phyloP scores from a whole-genome alignment of 1,139 yeast genomes.

The Hemisphaericaspora xylofermentans region DNA sequence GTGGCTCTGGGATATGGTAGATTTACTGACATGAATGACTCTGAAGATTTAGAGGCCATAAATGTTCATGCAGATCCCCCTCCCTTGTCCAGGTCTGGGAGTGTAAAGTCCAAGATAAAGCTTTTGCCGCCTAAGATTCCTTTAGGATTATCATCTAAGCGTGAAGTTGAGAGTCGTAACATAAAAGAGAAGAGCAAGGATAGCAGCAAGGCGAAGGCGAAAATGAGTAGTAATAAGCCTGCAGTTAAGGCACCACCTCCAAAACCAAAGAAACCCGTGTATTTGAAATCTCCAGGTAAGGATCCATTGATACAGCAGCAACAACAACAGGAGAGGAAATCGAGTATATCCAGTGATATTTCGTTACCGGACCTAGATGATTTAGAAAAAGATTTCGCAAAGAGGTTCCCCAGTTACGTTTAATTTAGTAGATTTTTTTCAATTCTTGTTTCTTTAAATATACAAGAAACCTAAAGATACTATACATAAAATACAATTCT shows the following conservation, averaged over 20 bases:
- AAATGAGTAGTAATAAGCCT: no score
- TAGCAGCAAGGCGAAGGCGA: background rate
- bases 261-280: conserved; percentile 59
- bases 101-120: conserved; percentile 11
- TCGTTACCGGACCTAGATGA: conserved; percentile 57
- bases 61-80: conserved; percentile 19
- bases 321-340: conserved; percentile 22
- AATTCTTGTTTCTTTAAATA: no score
- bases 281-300: conserved; percentile 42
- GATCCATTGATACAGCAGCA: no score
- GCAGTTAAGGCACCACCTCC: conserved; percentile 56
- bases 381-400: conserved; percentile 52
- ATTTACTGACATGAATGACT: conserved; percentile 47
- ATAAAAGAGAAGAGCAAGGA: background rate
- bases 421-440: background rate
- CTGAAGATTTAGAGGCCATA: conserved; percentile 42
- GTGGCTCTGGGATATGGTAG: conserved; percentile 79
- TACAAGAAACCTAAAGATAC: background rate
- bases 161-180: background rate
- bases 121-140: conserved; percentile 37
- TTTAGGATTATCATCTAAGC: conserved; percentile 22
- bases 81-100: background rate
- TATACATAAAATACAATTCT: background rate
- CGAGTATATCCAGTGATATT: conserved; percentile 41
- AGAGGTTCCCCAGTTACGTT: conserved; percentile 57